Evolutionary conservation across 1,139 yeast genomes (phyloP).

Genomic region (Sugiyamaella paludigena): DNA sequence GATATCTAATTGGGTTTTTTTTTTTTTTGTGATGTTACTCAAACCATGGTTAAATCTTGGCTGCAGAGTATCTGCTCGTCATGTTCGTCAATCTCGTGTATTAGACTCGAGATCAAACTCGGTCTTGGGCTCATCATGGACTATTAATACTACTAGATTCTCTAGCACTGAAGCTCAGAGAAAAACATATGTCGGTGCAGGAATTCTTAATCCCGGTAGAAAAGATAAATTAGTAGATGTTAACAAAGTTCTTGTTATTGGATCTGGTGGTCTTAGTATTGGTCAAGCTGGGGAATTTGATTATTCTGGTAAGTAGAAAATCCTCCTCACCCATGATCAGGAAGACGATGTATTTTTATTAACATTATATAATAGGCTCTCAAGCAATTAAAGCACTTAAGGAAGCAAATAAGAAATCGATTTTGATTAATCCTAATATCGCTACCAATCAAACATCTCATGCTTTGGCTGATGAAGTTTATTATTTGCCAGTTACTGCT

Average conservation of each 20-base stretch:
- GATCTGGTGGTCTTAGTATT: slow-evolving; percentile 96
- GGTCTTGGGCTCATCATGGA: no score
- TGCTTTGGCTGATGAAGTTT: slow-evolving; percentile 90
- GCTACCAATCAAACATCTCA: slow-evolving; percentile 98
- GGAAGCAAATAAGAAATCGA: slow-evolving; percentile 82
- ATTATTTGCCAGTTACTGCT: slow-evolving; percentile 93
- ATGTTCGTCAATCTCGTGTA: neutral
- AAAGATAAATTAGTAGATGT: slow-evolving; percentile 72
- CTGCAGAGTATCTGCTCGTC: slow-evolving; percentile 4
- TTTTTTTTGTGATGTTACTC: neutral
- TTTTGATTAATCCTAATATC: slow-evolving; percentile 92
- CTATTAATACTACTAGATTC: neutral
- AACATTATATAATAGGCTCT: slow-evolving; percentile 41
- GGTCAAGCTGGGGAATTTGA: slow-evolving; percentile 99
- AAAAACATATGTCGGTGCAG: slow-evolving; percentile 51
- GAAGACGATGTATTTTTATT: no score
- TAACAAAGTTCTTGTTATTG: slow-evolving; percentile 84
- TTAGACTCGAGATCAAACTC: no score
- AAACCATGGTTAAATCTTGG: slow-evolving; percentile 9
- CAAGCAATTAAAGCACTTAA: slow-evolving; percentile 95
- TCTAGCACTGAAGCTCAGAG: slow-evolving; percentile 7
- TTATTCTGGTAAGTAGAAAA: slow-evolving; percentile 64
- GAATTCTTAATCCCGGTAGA: slow-evolving; percentile 48
- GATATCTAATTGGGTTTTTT: no score
- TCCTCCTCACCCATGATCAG: no score